Percentiles rank a stretch among this genome's conserved stretches.
phyloP scores from a whole-genome alignment of 2,329 filamentous ascomycete genomes.

The Cercospora citrullina region DNA sequence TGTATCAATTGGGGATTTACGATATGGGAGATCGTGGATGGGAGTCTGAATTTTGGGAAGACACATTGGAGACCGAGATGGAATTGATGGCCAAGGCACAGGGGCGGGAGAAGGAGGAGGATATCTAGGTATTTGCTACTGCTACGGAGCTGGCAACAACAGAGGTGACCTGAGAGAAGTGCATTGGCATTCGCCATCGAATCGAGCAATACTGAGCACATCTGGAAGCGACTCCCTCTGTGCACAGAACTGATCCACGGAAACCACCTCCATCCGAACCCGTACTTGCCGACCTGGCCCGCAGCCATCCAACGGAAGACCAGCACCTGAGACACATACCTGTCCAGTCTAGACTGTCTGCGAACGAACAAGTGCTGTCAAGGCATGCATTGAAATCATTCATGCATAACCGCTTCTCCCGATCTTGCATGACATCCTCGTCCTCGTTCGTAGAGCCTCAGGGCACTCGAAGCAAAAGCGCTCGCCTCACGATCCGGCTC shows the following conservation, averaged over 20 bases:
- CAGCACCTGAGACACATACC: not conserved
- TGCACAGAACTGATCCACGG: not conserved
- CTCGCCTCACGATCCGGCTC: not conserved
- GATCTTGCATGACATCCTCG: not conserved
- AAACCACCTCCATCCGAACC: not conserved
- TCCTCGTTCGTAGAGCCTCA: not conserved
- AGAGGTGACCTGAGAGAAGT: no score
- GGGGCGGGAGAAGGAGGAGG: not conserved
- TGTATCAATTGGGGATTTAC: constrained; percentile 19
- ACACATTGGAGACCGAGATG: constrained; percentile 13
- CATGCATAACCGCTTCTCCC: not conserved
- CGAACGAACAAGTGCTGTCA: not conserved
- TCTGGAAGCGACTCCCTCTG: not conserved
- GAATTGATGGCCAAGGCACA: constrained; percentile 15
- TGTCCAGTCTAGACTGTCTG: not conserved
- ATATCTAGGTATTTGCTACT: not conserved
- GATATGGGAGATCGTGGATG: constrained; percentile 12
- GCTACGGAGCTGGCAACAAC: not conserved
- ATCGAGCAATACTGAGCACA: no score
- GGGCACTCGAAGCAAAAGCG: not conserved
- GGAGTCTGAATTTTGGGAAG: constrained; percentile 18
- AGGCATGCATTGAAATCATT: not conserved
- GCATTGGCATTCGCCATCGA: no score
- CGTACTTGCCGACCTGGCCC: not conserved
- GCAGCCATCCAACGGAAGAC: not conserved